A percentile compares a stretch with the other conserved stretches of the same genome.
Conservation (phyloP, 305 asterid species). For the Fraxinus xanthoxyloides region DNA sequence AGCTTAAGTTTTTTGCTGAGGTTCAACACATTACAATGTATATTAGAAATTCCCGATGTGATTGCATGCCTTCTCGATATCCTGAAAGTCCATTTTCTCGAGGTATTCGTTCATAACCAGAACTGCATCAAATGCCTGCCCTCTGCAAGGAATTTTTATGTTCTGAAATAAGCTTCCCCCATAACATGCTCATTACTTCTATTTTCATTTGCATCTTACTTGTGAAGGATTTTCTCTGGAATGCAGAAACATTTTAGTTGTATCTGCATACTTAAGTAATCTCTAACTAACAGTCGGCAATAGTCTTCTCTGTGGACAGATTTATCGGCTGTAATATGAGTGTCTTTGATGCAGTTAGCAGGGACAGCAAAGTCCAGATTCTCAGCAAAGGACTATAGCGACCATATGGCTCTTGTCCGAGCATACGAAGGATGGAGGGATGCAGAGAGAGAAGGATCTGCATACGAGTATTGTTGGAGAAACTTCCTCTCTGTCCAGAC, state of each 20-base stretch:
- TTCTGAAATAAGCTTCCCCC: background rate
- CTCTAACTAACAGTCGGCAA: background rate
- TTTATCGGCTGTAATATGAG: constrained; percentile 22
- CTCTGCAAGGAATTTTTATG: background rate
- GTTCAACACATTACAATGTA: background rate
- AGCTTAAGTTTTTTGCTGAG: background rate
- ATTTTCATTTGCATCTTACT: background rate
- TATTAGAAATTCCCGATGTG: background rate
- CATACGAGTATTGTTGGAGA: constrained; percentile 96
- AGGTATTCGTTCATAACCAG: background rate
- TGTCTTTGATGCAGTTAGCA: constrained; percentile 63
- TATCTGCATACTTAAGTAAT: background rate
- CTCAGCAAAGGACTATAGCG: constrained; percentile 98
- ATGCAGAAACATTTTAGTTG: background rate
- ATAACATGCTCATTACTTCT: background rate
- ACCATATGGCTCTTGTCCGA: constrained; percentile 99
- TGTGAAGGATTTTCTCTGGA: background rate
- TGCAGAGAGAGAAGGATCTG: constrained; percentile 98
- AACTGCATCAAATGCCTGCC: background rate
- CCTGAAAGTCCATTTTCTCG: background rate
- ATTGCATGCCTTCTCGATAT: background rate
- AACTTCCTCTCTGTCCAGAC: constrained; percentile 94
- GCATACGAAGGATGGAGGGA: constrained; percentile 99
- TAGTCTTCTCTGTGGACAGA: background rate
- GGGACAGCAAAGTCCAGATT: constrained; percentile 94